phyloP scores from a whole-genome alignment of 2,329 filamentous ascomycete genomes.

The Aspergillus candidus region DNA sequence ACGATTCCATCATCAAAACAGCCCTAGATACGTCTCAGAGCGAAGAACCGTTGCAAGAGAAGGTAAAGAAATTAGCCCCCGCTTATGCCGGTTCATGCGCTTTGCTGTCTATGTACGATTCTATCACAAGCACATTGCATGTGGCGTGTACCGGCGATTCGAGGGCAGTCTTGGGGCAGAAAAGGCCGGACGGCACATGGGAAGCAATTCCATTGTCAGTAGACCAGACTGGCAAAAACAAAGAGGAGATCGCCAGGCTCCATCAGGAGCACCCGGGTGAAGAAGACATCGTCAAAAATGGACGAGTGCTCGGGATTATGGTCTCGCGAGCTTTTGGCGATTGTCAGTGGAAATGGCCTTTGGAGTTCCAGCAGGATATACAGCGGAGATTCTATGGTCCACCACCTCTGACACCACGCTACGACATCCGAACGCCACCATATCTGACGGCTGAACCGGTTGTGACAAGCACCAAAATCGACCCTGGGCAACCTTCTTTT shows the following conservation, averaged over 20 bases:
- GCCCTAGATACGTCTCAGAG: constrained; percentile 13
- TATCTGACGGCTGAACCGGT: constrained; percentile 64
- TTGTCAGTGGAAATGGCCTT: constrained; percentile 60
- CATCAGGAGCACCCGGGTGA: constrained; percentile 57
- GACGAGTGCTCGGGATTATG: constrained; percentile 56
- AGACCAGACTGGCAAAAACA: constrained; percentile 62
- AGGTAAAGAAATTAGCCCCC: constrained; percentile 18
- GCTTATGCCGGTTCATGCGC: constrained; percentile 56
- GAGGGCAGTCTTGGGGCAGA: constrained; percentile 55
- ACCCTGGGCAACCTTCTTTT: constrained; percentile 48
- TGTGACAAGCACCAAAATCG: constrained; percentile 52
- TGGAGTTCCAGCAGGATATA: constrained; percentile 42
- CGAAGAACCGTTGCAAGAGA: constrained; percentile 15
- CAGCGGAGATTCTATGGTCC: constrained; percentile 27
- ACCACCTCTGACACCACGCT: constrained; percentile 40
- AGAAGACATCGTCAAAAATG: constrained; percentile 50
- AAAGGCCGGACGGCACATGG: constrained; percentile 41
- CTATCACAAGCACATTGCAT: constrained; percentile 46
- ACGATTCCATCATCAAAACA: constrained; percentile 21
- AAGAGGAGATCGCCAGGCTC: constrained; percentile 52
- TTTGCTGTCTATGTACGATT: constrained; percentile 57
- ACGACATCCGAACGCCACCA: constrained; percentile 47
- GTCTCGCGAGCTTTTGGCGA: constrained; percentile 65
- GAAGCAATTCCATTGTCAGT: constrained; percentile 50
- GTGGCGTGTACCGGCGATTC: constrained; percentile 65